Evolutionary conservation across 1,139 yeast genomes (phyloP), one percentile per base, ranked within the genome.

Genomic region (Pneumocystis oryctolagi): DNA sequence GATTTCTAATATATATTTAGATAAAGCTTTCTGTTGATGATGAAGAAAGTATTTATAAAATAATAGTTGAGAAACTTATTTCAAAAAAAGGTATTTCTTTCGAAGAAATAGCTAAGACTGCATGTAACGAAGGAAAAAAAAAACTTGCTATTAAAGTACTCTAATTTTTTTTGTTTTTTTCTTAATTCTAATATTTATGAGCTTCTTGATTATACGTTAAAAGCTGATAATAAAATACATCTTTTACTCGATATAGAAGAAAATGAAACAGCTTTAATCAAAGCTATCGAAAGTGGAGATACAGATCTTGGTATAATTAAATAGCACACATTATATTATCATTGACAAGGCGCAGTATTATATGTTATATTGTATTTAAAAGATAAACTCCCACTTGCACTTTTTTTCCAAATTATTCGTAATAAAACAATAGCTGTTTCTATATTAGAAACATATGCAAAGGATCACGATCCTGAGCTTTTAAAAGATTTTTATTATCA

Each of bases 111-210:
- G 84, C 94, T 0, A 78, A 79, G 20, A 78, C 82, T 32, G 96
- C 97, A 0, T 83, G 80, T 69, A 85, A 85, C 67, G 97, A 92
- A 72, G 98, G 98, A 1, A 77, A 97, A 42, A 73, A 80, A 4
- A 78, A 78, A 34, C 74, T 92, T 34, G 85, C 96, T 40, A 82
- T 84, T 64, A 75, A 47, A 25, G 55, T 47, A 25, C 25, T 47
- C 12, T 25, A 80, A 60, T 73, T 90, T 34, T 78, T 28, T 12
- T 9, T 57, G 8, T 57, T 39, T 39, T 12, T 16, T 16, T 9
- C 12, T 16, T 34, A 37, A 12, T 35, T 37, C 40, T 57, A 57
- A 35, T 57, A 35, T 62, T n/a, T 25, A 47, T 14, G 12, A 63
- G 60, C 58, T 68, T 35, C 65, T 87, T 2, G 80, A 84, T 62